Evolutionary conservation across 1,284 basidiomycete species (phyloP).

Genomic region (Neonothopanus nambi): DNA sequence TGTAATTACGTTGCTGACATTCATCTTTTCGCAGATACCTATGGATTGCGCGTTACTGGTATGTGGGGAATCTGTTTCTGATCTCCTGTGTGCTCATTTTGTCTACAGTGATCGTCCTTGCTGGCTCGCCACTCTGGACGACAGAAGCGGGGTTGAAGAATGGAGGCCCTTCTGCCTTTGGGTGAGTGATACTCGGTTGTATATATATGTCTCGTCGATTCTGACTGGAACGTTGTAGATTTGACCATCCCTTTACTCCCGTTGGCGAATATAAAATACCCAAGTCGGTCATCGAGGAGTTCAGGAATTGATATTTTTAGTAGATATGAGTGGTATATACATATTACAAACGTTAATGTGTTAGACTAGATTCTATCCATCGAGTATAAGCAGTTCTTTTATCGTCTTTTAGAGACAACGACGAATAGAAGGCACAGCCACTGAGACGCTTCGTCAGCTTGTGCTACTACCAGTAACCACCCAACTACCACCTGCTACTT

Average conservation of each 20-base stretch:
- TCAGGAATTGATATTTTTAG: background rate
- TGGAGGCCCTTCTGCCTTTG: constrained; percentile 41
- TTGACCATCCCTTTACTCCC: constrained; percentile 1
- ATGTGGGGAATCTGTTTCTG: background rate
- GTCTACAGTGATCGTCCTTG: constrained; percentile 45
- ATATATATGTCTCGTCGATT: too few species aligned
- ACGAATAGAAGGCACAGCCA: too few species aligned
- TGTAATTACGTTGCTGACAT: background rate
- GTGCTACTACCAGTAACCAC: too few species aligned
- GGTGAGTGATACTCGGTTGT: constrained; percentile 18
- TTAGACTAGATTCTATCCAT: too few species aligned
- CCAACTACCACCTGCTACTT: too few species aligned
- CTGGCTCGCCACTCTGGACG: constrained; percentile 55
- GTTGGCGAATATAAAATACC: constrained; percentile 7
- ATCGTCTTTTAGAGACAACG: too few species aligned
- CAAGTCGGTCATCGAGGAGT: constrained; percentile 3
- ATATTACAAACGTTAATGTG: too few species aligned
- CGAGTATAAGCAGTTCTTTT: too few species aligned
- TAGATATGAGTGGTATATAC: too few species aligned
- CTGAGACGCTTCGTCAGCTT: too few species aligned
- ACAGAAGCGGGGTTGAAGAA: constrained; percentile 45
- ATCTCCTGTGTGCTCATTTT: constrained; percentile 14
- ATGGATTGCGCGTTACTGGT: constrained; percentile 47
- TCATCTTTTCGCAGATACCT: constrained; percentile 27
- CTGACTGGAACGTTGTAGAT: background rate